Evolutionary conservation across 2,329 filamentous ascomycete genomes (phyloP), one percentile per base, ranked within the genome.

Genomic region (Ceratocystis cubensis): DNA sequence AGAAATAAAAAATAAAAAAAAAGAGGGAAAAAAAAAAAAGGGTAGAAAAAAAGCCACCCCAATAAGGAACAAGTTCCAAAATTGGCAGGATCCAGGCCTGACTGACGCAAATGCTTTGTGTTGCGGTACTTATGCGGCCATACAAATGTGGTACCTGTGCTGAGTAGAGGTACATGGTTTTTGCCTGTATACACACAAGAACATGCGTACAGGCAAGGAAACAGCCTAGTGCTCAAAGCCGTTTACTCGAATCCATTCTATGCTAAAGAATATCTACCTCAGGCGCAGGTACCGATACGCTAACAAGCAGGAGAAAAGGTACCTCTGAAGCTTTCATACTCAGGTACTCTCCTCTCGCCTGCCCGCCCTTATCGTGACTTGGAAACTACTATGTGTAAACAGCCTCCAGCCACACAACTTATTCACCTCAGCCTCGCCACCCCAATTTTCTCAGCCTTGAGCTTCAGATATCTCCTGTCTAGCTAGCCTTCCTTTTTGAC

Each of bases 1-100:
- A 5, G 56, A 41, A 30, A 41, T 28, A 62, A 61, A 41, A 66
- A 46, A 66, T 0, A 6, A 5, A 33, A 15, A 44, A 48, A 28
- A 48, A 33, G 44, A 56, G 15, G 33, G 7, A 5, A 50, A 22
- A 22, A 22, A 65, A 65, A 7, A 62, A 17, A 20, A 48, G 33
- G 30, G 6, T 7, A 15, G 13, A 62, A 37, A 50, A 66, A 66
- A 66, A 66, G 37, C 64, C 53, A 66, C 64, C 28, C 59, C 28
- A 63, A 44, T 30, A 65, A 59, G 65, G 41, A 25, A 20, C 50
- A 46, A 15, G 50, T 61, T 45, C 56, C 28, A 33, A 59, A 37
- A 63, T 46, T 48, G 22, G 41, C 13, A 63, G 41, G 44, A 25
- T 22, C 17, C 41, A 28, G 41, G 61, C 44, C 61, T 28, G 61